Percentiles rank a stretch among this genome's conserved stretches.
phyloP scores from a whole-genome alignment of 345 rosid genomes.

The Aethionema arabicum region DNA sequence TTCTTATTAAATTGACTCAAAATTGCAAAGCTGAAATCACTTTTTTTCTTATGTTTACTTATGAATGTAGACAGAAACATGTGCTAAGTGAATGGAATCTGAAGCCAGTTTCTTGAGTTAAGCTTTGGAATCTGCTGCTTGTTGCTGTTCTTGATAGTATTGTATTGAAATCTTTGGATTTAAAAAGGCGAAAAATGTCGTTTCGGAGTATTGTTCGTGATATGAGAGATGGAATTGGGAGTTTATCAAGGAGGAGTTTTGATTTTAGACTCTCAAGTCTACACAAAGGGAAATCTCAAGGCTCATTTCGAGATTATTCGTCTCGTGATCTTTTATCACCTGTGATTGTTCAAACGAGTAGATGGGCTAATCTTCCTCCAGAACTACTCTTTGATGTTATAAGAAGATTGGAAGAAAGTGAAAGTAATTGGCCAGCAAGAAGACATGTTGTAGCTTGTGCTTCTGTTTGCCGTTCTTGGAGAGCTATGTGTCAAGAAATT shows the following conservation, averaged over 20 bases:
- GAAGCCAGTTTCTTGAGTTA: constrained; percentile 12
- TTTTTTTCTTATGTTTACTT: constrained; percentile 16
- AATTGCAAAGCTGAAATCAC: not conserved
- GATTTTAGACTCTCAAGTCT: constrained; percentile 54
- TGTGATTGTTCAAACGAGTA: constrained; percentile 48
- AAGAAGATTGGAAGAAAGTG: constrained; percentile 62
- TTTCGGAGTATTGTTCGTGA: constrained; percentile 70
- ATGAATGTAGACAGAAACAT: constrained; percentile 17
- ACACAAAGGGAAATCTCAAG: constrained; percentile 58
- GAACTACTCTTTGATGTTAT: constrained; percentile 64
- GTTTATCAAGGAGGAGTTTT: constrained; percentile 65
- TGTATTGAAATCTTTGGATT: not conserved
- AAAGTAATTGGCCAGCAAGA: constrained; percentile 65
- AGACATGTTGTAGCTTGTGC: constrained; percentile 63
- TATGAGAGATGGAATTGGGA: constrained; percentile 64
- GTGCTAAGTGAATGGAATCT: constrained; percentile 18
- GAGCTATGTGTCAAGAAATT: constrained; percentile 66
- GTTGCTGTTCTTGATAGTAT: not conserved
- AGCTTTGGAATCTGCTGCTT: not conserved
- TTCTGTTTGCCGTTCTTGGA: constrained; percentile 68
- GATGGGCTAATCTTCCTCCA: constrained; percentile 72
- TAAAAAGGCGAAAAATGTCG: constrained; percentile 46
- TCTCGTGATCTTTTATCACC: constrained; percentile 45
- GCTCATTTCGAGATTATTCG: constrained; percentile 38
- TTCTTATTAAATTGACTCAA: constrained; percentile 34